A percentile compares a stretch with the other conserved stretches of the same genome.
Conservation (phyloP, 306 rosid species). For the Quercus alba region DNA sequence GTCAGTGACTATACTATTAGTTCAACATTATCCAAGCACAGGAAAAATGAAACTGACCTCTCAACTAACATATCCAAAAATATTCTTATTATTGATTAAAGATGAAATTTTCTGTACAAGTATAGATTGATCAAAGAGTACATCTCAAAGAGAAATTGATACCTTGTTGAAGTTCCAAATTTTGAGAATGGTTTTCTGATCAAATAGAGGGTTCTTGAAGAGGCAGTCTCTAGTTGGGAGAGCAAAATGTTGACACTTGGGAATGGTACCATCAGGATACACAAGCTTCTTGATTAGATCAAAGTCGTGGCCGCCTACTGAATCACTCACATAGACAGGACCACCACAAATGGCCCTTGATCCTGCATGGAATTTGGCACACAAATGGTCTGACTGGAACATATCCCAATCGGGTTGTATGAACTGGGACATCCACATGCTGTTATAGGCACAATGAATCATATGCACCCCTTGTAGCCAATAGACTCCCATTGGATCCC, state of each 20-base stretch:
- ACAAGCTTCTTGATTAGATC: constrained; percentile 75
- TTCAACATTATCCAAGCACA: no score
- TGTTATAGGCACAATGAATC: constrained; percentile 87
- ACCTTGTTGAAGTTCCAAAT: constrained; percentile 91
- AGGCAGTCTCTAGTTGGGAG: constrained; percentile 91
- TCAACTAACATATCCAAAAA: no score
- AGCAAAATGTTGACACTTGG: constrained; percentile 66
- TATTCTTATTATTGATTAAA: no score
- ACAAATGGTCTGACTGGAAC: constrained; percentile 83
- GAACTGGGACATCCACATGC: constrained; percentile 95
- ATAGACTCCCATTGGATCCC: constrained; percentile 81
- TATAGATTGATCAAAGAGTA: background rate
- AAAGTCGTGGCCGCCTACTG: constrained; percentile 69
- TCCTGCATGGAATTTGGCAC: constrained; percentile 86
- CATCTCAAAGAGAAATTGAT: background rate
- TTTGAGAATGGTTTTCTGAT: constrained; percentile 62
- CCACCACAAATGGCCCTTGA: constrained; percentile 87
- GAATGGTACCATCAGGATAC: constrained; percentile 73
- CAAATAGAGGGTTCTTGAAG: constrained; percentile 76
- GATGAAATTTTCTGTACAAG: background rate
- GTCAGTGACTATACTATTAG: no score
- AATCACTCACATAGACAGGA: constrained; percentile 77
- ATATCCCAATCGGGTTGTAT: constrained; percentile 95
- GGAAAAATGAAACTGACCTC: no score
- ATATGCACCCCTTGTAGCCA: constrained; percentile 93